These are phyloP conservation scores for Pseudozyma thailandica DNA, from an alignment of 1,284 basidiomycete species.

Conservation along the genomic window DNA sequence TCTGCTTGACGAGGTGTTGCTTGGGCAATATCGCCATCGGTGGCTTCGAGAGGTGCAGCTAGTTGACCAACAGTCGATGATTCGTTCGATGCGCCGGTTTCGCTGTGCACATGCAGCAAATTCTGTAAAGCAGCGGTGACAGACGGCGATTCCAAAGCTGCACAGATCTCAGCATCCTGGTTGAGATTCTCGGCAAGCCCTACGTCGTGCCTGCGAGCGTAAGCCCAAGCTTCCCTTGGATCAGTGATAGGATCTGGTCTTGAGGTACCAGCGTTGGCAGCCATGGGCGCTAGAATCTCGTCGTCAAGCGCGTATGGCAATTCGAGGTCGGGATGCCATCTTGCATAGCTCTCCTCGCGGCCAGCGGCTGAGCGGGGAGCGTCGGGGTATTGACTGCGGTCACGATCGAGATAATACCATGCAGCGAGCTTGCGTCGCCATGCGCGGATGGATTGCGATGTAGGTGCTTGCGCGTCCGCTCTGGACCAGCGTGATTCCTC, in stretches of 20 bases:
- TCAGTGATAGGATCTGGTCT: conserved; percentile 33
- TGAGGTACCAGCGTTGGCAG: background rate
- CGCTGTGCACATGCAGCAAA: conserved; percentile 1
- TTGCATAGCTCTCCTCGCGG: conserved; percentile 17
- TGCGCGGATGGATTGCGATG: conserved; percentile 17
- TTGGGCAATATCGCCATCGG: background rate
- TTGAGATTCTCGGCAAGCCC: conserved; percentile 13
- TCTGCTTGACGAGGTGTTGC: no score
- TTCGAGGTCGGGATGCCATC: conserved; percentile 38
- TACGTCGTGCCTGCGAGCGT: conserved; percentile 19
- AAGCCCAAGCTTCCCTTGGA: conserved; percentile 20
- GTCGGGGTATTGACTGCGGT: conserved; percentile 18
- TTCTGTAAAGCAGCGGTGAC: conserved; percentile 14
- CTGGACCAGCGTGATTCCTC: conserved; percentile 34
- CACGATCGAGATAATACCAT: conserved; percentile 39
- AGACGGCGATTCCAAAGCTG: conserved; percentile 15
- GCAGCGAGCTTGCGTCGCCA: conserved; percentile 43
- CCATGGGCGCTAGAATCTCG: conserved; percentile 24
- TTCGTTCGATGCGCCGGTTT: background rate
- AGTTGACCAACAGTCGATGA: background rate
- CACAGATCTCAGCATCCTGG: conserved; percentile 16
- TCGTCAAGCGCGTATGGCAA: conserved; percentile 33
- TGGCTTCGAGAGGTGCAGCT: background rate
- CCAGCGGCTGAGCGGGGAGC: background rate
- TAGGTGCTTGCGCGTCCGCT: conserved; percentile 10